phyloP scores from a whole-genome alignment of 2,329 filamentous ascomycete genomes.

The Leptographium wingfieldii region DNA sequence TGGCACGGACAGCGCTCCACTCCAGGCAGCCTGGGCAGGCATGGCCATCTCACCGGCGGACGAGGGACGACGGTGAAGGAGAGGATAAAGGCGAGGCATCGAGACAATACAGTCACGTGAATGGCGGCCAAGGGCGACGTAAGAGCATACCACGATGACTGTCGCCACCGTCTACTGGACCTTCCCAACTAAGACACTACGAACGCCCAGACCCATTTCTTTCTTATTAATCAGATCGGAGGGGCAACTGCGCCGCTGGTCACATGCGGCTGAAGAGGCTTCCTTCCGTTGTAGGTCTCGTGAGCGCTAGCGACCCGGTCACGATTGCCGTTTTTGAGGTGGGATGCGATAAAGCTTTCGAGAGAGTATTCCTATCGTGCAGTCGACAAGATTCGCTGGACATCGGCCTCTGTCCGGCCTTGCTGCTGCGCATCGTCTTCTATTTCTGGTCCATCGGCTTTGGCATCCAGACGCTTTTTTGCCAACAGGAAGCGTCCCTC shows the following conservation, averaged over 20 bases:
- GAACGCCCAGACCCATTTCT: neutral
- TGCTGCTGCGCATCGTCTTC: neutral
- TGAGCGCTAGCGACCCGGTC: constrained; percentile 11
- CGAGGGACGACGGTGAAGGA: no score
- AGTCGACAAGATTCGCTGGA: neutral
- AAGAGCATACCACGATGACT: neutral
- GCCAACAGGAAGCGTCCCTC: neutral
- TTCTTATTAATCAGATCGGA: neutral
- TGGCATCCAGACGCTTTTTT: neutral
- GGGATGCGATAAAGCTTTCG: constrained; percentile 5
- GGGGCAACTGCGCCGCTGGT: constrained; percentile 5
- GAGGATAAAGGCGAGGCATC: no score
- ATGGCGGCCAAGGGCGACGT: neutral
- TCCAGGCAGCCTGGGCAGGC: neutral
- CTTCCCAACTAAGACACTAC: neutral
- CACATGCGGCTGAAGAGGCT: constrained; percentile 15
- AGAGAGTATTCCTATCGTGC: neutral
- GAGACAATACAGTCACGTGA: neutral
- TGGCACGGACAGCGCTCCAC: neutral
- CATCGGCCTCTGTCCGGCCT: neutral
- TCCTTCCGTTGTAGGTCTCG: constrained; percentile 11
- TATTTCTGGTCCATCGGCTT: neutral
- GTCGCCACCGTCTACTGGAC: neutral
- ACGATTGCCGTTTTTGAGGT: neutral
- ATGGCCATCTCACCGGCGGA: no score